Base-by-base conservation (phyloP, 371 early-diverging fungal species). In the Conidiobolus incongruus region DNA sequence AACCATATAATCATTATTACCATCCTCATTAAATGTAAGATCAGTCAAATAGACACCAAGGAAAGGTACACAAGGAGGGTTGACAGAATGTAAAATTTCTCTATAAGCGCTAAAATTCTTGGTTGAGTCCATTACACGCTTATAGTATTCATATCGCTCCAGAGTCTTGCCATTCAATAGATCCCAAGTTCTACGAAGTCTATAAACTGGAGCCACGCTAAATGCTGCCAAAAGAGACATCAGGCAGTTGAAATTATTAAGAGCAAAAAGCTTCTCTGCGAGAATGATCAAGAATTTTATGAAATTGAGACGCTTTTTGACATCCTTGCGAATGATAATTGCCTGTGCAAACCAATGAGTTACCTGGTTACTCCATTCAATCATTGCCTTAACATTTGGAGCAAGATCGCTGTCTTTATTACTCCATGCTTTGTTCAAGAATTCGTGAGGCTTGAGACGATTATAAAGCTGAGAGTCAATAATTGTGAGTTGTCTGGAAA, bases 191-290 rank as follows among this genome's bases (percentile, higher is more conserved):
- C 84, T 68, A 32, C 80, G 79, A 34, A 93, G 62, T 16, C 96
- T 76, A 52, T 80, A 78, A 19, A 95, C 70, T 0, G 90, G 80
- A 5, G 86, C 80, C 4, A 83, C 79, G 32, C 82, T 75, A 46
- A 93, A 73, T 0, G 84, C 91, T 8, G 89, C 88, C 5, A 89
- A 59, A 24, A 92, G 77, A 7, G 87, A 72, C 71, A 81, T 85
- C 34, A 92, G 72, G 2, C 86, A 80, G 57, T 88, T 88, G 48
- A 80, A 95, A 65, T 93, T 95, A 59, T 92, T 81, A 7, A 91
- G 59, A 16, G 51, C 43, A 38, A 68, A 66, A 53, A 80, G 75
- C 59, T 65, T 59, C 53, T 91, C 85, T 13, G 83, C 90, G 33
- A 91, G 66, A 20, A 62, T 48, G 31, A 94, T 78, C 59, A 86